A percentile compares a stretch with the other conserved stretches of the same genome.
Conservation (phyloP, 306 rosid genomes). For the Vicia villosa region DNA sequence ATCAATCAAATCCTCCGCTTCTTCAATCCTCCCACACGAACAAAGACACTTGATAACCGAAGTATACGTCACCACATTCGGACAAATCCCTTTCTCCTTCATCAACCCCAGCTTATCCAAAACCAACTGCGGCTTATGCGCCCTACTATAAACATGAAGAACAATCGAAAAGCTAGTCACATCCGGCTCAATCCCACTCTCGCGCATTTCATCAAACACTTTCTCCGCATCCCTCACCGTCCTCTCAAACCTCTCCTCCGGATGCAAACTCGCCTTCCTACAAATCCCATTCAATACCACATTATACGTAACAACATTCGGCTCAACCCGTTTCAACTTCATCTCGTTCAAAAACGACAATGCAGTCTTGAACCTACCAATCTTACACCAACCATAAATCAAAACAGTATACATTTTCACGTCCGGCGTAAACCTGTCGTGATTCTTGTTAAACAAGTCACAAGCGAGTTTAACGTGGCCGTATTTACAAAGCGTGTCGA, state of each 20-base stretch:
- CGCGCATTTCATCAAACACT: conserved; percentile 74
- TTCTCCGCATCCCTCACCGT: conserved; percentile 69
- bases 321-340: conserved; percentile 65
- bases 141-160: conserved; percentile 92
- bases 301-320: conserved; percentile 79
- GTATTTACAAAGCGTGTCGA: conserved; percentile 84
- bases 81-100: conserved; percentile 73
- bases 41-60: conserved; percentile 83
- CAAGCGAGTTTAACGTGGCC: conserved; percentile 67
- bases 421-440: conserved; percentile 43
- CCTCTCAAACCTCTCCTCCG: conserved; percentile 77
- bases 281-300: conserved; percentile 86
- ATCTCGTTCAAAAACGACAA: conserved; percentile 65
- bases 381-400: conserved; percentile 87
- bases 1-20: conserved; percentile 66
- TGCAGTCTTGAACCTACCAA: conserved; percentile 57
- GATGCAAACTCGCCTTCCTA: conserved; percentile 78
- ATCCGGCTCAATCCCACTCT: conserved; percentile 81
- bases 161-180: conserved; percentile 80
- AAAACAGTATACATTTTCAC: conserved; percentile 70
- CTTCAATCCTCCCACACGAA: conserved; percentile 78
- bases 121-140: conserved; percentile 73
- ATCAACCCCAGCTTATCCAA: conserved; percentile 72
- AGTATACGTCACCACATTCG: conserved; percentile 72
- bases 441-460: conserved; percentile 62